These are phyloP conservation scores for Candida dubliniensis DNA, from an alignment of 1,139 yeast genomes.

Conservation along the genomic window DNA sequence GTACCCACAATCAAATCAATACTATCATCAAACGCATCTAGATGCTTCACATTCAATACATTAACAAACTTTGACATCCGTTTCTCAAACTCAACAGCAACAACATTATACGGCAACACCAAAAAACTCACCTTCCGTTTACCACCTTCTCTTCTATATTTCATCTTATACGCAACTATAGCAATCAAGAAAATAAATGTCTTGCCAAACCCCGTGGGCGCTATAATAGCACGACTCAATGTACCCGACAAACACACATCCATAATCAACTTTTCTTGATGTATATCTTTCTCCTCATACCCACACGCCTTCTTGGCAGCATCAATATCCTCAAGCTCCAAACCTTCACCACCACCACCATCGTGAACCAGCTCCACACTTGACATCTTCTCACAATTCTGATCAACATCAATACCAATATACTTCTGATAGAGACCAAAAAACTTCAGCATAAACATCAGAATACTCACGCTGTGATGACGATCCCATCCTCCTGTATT, in stretches of 20 bases:
- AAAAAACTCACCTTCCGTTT: background rate
- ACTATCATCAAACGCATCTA: background rate
- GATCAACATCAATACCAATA: too few relatives aligned
- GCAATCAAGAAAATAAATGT: background rate
- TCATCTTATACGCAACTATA: background rate
- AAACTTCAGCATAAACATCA: background rate
- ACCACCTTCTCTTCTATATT: background rate
- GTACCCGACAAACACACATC: too few relatives aligned
- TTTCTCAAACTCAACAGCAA: background rate
- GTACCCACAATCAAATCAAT: background rate
- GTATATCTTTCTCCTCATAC: background rate
- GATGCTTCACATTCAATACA: background rate
- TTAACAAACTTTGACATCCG: background rate
- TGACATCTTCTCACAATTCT: too few relatives aligned
- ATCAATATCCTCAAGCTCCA: too few relatives aligned
- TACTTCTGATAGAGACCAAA: too few relatives aligned
- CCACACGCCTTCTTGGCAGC: background rate
- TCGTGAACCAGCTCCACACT: too few relatives aligned
- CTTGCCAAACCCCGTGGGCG: too few relatives aligned
- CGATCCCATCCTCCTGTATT: background rate
- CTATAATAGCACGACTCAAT: too few relatives aligned
- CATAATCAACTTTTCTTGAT: too few relatives aligned
- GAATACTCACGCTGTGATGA: too few relatives aligned
- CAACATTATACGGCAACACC: background rate
- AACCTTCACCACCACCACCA: too few relatives aligned